Evolutionary conservation across 352 stramenopile species (phyloP).

Genomic region (Phytophthora pinifolia): DNA sequence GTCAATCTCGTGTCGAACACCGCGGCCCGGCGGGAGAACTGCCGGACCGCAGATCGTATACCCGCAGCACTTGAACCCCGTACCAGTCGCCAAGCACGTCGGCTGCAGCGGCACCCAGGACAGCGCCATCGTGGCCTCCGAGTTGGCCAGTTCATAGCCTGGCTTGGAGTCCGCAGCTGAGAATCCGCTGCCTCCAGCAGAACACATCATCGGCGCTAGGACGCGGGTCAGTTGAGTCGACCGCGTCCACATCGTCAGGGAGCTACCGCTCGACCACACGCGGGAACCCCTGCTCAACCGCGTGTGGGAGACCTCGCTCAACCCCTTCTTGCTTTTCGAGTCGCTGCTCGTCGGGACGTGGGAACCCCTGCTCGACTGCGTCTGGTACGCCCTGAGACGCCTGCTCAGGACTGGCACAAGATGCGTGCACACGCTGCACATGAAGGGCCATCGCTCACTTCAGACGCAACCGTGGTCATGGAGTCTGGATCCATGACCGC

Average conservation of each 20-base stretch:
- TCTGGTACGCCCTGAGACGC: constrained; percentile 13
- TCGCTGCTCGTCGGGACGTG: constrained; percentile 7
- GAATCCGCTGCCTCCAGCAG: constrained; percentile 30
- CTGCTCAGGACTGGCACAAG: constrained; percentile 9
- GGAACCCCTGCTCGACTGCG: constrained; percentile 13
- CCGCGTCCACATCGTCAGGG: constrained; percentile 3
- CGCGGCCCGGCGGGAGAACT: too few species aligned
- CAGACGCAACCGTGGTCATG: background rate
- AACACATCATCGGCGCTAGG: constrained; percentile 9
- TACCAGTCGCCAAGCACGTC: constrained; percentile 77
- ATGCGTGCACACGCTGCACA: constrained; percentile 6
- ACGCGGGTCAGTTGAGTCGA: constrained; percentile 1
- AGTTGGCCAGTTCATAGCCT: constrained; percentile 81
- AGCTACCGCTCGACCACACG: too few species aligned
- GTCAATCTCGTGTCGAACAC: constrained; percentile 32
- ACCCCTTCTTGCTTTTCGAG: too few species aligned
- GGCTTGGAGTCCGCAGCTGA: constrained; percentile 49
- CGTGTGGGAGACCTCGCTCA: too few species aligned
- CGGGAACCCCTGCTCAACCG: too few species aligned
- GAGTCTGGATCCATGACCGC: constrained; percentile 19
- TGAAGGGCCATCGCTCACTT: constrained; percentile 23
- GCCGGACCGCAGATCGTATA: constrained; percentile 81
- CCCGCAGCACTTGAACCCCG: constrained; percentile 87
- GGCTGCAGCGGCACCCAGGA: constrained; percentile 85
- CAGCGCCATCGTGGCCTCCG: constrained; percentile 77